Evolutionary conservation across 108 stramenopile species (phyloP).

Genomic region (Stephanodiscus minutulus): DNA sequence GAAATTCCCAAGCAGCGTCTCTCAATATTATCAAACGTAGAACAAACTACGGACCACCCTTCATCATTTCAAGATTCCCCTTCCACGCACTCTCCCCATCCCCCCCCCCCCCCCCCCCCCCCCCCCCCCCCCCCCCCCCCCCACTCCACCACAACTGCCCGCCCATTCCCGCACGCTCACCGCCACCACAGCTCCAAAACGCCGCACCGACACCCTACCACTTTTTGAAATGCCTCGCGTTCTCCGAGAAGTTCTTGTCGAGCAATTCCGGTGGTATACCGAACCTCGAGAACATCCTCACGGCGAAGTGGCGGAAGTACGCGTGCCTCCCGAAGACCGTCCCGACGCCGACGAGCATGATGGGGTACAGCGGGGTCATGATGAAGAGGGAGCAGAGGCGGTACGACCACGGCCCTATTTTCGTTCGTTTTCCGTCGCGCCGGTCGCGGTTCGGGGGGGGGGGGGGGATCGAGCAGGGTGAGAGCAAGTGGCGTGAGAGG

Average conservation of each 20-base stretch:
- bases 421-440: background rate
- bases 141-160: slow-evolving; percentile 9
- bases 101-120: too few species aligned
- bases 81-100: too few species aligned
- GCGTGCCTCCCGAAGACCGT: slow-evolving; percentile 84
- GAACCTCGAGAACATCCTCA: slow-evolving; percentile 88
- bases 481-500: background rate
- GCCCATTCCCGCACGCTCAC: too few species aligned
- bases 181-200: too few species aligned
- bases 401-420: slow-evolving; percentile 75
- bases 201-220: slow-evolving; percentile 66
- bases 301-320: slow-evolving; percentile 87
- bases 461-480: background rate
- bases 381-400: slow-evolving; percentile 81
- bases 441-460: background rate
- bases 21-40: too few species aligned
- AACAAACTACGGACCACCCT: too few species aligned
- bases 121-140: too few species aligned
- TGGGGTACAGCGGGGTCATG: slow-evolving; percentile 87
- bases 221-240: slow-evolving; percentile 79
- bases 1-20: too few species aligned
- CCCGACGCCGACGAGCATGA: slow-evolving; percentile 72
- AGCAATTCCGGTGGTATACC: slow-evolving; percentile 86
- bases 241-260: slow-evolving; percentile 65
- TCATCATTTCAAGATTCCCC: too few species aligned